Conservation (phyloP, 139 green algal genomes). For the Chlamydomonas eustigma region DNA sequence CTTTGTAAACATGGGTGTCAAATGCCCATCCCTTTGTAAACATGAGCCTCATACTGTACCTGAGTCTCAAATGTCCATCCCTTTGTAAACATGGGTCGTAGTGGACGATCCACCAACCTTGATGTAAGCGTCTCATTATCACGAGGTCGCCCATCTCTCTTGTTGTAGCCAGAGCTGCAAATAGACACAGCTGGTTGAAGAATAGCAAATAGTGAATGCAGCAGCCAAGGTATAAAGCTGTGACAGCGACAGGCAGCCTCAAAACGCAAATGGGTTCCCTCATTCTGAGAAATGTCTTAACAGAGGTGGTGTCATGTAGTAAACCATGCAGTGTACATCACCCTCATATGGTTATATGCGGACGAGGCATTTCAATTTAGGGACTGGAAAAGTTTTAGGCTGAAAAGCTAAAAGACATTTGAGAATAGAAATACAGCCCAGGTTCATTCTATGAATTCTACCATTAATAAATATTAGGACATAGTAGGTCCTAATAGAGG, state of each 20-base stretch:
- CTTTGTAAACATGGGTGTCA: conserved; percentile 88
- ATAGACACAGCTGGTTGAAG: not conserved
- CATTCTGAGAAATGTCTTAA: not conserved
- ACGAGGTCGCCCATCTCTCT: conserved; percentile 81
- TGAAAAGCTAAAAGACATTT: too few relatives aligned
- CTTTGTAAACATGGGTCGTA: conserved; percentile 88
- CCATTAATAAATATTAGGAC: too few relatives aligned
- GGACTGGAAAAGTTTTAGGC: too few relatives aligned
- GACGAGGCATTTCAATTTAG: too few relatives aligned
- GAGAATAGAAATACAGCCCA: too few relatives aligned
- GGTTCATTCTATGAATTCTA: too few relatives aligned
- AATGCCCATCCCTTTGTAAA: conserved; percentile 83
- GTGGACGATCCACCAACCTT: conserved; percentile 87
- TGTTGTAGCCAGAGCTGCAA: conserved; percentile 79
- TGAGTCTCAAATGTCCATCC: conserved; percentile 91
- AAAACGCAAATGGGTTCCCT: not conserved
- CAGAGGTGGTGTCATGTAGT: not conserved
- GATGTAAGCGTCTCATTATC: conserved; percentile 85
- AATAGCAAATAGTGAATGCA: too few relatives aligned
- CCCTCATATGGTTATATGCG: too few relatives aligned
- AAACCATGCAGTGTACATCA: too few relatives aligned
- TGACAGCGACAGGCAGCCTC: not conserved
- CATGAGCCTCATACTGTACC: conserved; percentile 81
- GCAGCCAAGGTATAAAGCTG: too few relatives aligned
- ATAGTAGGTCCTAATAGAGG: too few relatives aligned